Conservation (phyloP, 2,329 filamentous ascomycete species). For the Aspergillus quadrilineatus region DNA sequence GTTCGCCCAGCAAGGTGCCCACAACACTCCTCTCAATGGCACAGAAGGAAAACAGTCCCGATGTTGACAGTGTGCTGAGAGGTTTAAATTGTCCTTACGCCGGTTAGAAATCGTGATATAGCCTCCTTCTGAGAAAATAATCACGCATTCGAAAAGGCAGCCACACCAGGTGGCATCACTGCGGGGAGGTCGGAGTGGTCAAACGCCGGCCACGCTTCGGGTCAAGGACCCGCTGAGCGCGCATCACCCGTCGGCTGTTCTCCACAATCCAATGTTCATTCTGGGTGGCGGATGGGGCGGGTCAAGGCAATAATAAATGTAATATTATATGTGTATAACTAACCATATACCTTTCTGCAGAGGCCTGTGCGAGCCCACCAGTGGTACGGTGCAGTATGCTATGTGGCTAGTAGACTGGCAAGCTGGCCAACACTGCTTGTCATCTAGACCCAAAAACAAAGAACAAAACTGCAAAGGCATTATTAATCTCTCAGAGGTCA, state of each 20-base stretch:
- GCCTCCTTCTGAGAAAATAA: not conserved
- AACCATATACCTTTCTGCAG: not conserved
- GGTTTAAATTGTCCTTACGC: too few species aligned
- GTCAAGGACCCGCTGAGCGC: conserved; percentile 10
- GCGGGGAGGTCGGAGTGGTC: not conserved
- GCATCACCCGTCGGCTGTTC: conserved; percentile 14
- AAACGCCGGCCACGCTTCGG: not conserved
- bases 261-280: conserved; percentile 9
- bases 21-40: too few species aligned
- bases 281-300: conserved; percentile 15
- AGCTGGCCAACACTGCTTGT: not conserved
- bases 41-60: too few species aligned
- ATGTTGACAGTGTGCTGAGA: too few species aligned
- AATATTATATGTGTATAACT: not conserved
- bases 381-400: too few species aligned
- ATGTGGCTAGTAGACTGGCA: not conserved
- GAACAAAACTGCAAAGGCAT: too few species aligned
- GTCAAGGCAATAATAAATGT: conserved; percentile 8
- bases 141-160: not conserved
- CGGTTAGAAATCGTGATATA: too few species aligned
- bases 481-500: not conserved
- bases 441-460: not conserved
- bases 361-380: not conserved
- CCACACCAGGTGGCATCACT: not conserved
- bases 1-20: too few species aligned